These are phyloP conservation scores for Helminthosporium solani DNA, from an alignment of 2,329 filamentous ascomycete species.

Conservation along the genomic window DNA sequence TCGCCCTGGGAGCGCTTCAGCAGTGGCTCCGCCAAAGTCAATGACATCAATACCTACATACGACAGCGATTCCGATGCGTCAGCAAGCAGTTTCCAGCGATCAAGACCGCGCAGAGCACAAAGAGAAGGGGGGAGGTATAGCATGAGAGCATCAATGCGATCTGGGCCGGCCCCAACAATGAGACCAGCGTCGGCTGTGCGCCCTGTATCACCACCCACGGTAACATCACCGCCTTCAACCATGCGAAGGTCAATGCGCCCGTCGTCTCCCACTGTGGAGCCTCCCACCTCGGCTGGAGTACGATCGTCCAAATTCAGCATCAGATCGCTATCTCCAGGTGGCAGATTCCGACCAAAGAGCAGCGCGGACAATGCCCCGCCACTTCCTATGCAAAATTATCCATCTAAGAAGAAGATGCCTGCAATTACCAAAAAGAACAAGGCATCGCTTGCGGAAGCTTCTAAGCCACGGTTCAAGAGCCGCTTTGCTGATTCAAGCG, in stretches of 20 bases:
- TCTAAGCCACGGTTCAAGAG: constrained; percentile 30
- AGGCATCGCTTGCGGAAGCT: constrained; percentile 16
- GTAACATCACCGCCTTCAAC: constrained; percentile 24
- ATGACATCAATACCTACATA: constrained; percentile 29
- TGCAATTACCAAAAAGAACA: constrained; percentile 24
- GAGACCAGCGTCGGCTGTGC: constrained; percentile 42
- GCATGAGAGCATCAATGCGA: constrained; percentile 75
- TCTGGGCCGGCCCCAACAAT: constrained; percentile 32
- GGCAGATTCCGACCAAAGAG: constrained; percentile 52
- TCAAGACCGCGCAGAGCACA: constrained; percentile 41
- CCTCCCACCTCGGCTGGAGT: constrained; percentile 21
- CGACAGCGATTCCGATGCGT: constrained; percentile 49
- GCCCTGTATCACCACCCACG: constrained; percentile 44
- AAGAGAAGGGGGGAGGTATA: constrained; percentile 51
- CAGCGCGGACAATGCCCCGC: constrained; percentile 15
- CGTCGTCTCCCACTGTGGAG: constrained; percentile 29
- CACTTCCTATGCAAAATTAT: constrained; percentile 13
- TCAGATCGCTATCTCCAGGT: constrained; percentile 69
- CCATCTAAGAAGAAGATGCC: constrained; percentile 20
- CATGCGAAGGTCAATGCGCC: constrained; percentile 37
- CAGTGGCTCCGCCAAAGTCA: constrained; percentile 13
- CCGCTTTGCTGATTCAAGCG: constrained; percentile 72
- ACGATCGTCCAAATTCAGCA: constrained; percentile 61
- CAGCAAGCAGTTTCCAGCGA: constrained; percentile 76
- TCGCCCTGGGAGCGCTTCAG: constrained; percentile 32